Evolutionary conservation across 2,329 filamentous ascomycete genomes (phyloP), one percentile per base, ranked within the genome.

Genomic region (Chaetomium sp.): DNA sequence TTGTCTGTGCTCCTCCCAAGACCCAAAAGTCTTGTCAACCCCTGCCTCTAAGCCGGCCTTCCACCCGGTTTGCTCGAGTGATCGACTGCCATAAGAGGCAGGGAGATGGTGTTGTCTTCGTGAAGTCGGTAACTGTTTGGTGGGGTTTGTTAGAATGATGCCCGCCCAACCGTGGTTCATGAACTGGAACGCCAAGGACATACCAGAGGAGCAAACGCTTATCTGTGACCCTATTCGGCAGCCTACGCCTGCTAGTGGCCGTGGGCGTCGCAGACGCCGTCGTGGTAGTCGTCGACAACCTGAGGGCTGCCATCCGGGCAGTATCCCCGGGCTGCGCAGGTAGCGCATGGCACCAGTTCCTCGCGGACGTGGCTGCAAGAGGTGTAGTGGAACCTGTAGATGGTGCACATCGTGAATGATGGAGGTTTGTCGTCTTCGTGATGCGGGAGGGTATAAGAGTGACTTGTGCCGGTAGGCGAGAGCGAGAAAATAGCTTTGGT

Each of bases 341-440:
- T 29, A 7, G 56, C 59, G 27, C 59, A 49, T 25, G 12, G 35
- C 21, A 62, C 59, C 2, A 62, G 12, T 16, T 55, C 51, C 25
- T 62, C 59, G n/a, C 5, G 19, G 47, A 31, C 12, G 35, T 65
- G 63, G 23, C 59, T 50, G 55, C 63, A 65, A 12, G 3, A 19
- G 6, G 8, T 9, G 49, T 54, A 62, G 59, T 33, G 21, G 47
- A 65, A 65, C 19, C 27, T 23, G 29, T 55, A 62, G 10, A 62
- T 3, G 23, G n/a, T 56, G 63, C 63, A 65, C 63, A 65, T 65
- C 16, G 27, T 59, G 63, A 19, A 12, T 3, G 23, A 35, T 57
- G 42, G 6, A 2, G 38, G 4, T 7, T 42, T 42, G 19, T 31
- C 21, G 31, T 13, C 42, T 12, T 13, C 16, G 10, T n/a, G 45